Evolutionary conservation across 2,329 filamentous ascomycete species (phyloP), one percentile per base, ranked within the genome.

Genomic region (Neofusicoccum sp.): DNA sequence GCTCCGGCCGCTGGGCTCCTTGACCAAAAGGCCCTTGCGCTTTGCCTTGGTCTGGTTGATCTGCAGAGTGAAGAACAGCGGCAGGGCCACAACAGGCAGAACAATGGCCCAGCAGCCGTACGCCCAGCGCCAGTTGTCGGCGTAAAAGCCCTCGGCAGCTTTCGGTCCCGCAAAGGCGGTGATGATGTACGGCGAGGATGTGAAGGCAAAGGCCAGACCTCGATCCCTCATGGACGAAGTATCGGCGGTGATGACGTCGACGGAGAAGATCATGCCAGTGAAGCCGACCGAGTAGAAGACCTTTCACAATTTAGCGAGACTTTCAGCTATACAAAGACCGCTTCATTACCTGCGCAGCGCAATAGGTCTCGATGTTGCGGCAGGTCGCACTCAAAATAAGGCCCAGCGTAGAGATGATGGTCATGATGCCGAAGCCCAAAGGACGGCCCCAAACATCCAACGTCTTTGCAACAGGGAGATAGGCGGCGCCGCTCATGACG

Each of bases 211-310:
- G 67, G 87, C 82, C 58, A 90, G 78, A 9, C 83, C 84, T 69
- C 88, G 80, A 67, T 89, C 88, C 62, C 82, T 80, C 43, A 90
- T 76, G n/a, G 80, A 80, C 0, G 87, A 86, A 1, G 86, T 88
- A 65, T 90, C 88, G 26, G 87, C 85, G 62, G 88, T 83, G 68
- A 90, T 85, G 30, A 90, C 82, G 62, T 81, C 81, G n/a, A 89
- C 75, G 34, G 82, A 81, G 66, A 87, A 89, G 47, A 80, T 79
- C 30, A 89, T 73, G 11, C 85, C 86, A 9, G 82, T 81, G 47
- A 69, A 28, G 6, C 49, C 49, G 6, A 69, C 7, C 59, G 81
- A 81, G 68, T 88, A 89, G 65, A 90, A 86, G 1, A 89, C 86
- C 49, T 86, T 80, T n/a, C 20, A 20, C 20, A 20, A 20, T 20